Evolutionary conservation across 352 stramenopile genomes (phyloP), one percentile per base, ranked within the genome.

Genomic region (Phytophthora pisi): DNA sequence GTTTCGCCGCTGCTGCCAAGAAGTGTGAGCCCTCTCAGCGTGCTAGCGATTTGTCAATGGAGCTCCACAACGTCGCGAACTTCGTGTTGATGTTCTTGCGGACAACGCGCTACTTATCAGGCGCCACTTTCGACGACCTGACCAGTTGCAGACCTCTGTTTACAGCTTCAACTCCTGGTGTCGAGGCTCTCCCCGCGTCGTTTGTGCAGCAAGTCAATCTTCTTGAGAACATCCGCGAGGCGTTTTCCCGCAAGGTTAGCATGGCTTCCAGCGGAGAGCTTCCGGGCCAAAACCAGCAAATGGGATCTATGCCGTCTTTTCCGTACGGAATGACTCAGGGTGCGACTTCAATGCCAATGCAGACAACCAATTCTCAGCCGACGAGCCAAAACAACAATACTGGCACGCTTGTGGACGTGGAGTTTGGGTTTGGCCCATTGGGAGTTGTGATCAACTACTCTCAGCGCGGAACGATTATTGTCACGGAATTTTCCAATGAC

Each of bases 381-480:
- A 26, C 49, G 4, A 65, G 49, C 24, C 66, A 69, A 58, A 28
- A 18, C 42, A 66, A 20, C 16, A 66, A 53, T 11, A 74, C 51
- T n/a, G 68, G 77, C n/a, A 74, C 74, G 24, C 74, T 89, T 9
- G 63, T 88, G 2, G 66, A 91, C 24, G 87, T 95, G 55, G 69
- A 88, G 23, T 96, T 96, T 70, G 77, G 72, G 0, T 63, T 76
- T 31, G 88, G 88, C 11, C 88, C 85, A 2, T 69, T 96, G 23
- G 86, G 86, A 1, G 88, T 95, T 34, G 88, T 96, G 57, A 95
- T 96, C 51, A 93, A 96, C 46, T 90, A 93, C 51, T 91, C 88
- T 9, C 70, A 80, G 23, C 81, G 70, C 28, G 84, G 84, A 11
- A 90, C 79, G 13, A 87, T 96, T 43, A 64, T 91, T 13, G 86